Evolutionary conservation across 805 yeast species (phyloP), one percentile per base, ranked within the genome.

Genomic region (Ogataea allantospora): DNA sequence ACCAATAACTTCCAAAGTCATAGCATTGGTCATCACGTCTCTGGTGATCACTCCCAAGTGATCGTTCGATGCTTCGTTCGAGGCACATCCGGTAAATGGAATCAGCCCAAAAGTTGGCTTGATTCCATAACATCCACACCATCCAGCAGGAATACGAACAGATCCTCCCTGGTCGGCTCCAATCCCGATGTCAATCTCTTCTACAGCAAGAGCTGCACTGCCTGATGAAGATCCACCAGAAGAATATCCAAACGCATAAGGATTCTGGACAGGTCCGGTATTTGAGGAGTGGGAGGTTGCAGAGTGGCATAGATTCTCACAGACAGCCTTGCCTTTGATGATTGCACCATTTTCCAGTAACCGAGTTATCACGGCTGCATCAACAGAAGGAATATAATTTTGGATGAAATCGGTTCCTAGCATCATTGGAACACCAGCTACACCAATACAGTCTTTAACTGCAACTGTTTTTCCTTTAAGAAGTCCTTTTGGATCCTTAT

Each of bases 171-270:
- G 47, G 21, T 48, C 53, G n/a, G 42, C 50, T 4, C 48, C 53
- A 19, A 55, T 49, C 17, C 68, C 57, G 47, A 72, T 65, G 33
- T 66, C 70, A 15, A 68, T 69, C 30, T 63, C 43, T 1, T 62
- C 66, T 0, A 65, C 71, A 11, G 74, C 75, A 2, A 71, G 60
- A 13, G 43, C 42, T 11, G 43, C 52, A 35, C 33, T 66, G 1
- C 80, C 80, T 7, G 78, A 75, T 20, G 76, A 68, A 5, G 76
- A 68, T 5, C 80, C 80, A 3, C 80, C 54, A 5, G 54, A 29
- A 42, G 18, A 40, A 33, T 26, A 53, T 46, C 51, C 65, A 38
- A 30, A 21, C 16, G 56, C 60, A 54, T 38, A 53, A 13, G 80
- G 79, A 43, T 75, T 74, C 11, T 59, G 47, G 5, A 70, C 65